Evolutionary conservation across 1,139 yeast species (phyloP).

Genomic region (Lodderomyces margitis): DNA sequence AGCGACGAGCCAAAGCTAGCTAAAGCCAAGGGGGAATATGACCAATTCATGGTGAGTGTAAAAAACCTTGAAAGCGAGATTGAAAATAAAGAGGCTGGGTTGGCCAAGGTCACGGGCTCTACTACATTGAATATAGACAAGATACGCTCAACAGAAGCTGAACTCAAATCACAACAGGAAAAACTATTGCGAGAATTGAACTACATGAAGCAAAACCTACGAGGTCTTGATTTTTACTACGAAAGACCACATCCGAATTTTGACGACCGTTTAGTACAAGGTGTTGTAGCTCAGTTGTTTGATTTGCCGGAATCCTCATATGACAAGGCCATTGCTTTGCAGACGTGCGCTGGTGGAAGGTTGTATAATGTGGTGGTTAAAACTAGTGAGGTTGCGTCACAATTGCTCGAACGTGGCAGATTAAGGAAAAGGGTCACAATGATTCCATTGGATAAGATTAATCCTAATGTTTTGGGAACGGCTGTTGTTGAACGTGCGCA

Average conservation of each 20-base stretch:
- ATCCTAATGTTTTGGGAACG: constrained; percentile 50
- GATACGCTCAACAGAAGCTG: constrained; percentile 44
- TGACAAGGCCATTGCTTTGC: constrained; percentile 78
- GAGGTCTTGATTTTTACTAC: constrained; percentile 72
- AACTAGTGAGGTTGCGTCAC: constrained; percentile 78
- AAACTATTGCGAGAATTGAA: constrained; percentile 53
- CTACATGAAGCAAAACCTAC: constrained; percentile 58
- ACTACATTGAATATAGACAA: constrained; percentile 48
- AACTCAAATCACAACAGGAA: constrained; percentile 25
- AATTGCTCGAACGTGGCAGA: constrained; percentile 73
- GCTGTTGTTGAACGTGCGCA: constrained; percentile 59
- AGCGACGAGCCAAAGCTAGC: constrained; percentile 52
- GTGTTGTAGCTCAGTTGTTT: constrained; percentile 87
- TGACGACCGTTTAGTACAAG: constrained; percentile 65
- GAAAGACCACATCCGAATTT: constrained; percentile 63
- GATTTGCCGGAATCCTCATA: constrained; percentile 55
- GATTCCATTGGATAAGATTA: constrained; percentile 85
- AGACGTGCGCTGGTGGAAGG: constrained; percentile 92
- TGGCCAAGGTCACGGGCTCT: constrained; percentile 55
- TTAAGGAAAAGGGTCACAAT: constrained; percentile 83
- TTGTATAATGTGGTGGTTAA: constrained; percentile 91
- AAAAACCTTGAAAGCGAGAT: constrained; percentile 41
- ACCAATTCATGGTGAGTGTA: constrained; percentile 41
- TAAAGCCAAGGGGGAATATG: constrained; percentile 56
- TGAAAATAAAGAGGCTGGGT: constrained; percentile 37